A percentile compares a stretch with the other conserved stretches of the same genome.
Conservation (phyloP, 2,329 filamentous ascomycete species). For the Tolypocladium ovalisporum region DNA sequence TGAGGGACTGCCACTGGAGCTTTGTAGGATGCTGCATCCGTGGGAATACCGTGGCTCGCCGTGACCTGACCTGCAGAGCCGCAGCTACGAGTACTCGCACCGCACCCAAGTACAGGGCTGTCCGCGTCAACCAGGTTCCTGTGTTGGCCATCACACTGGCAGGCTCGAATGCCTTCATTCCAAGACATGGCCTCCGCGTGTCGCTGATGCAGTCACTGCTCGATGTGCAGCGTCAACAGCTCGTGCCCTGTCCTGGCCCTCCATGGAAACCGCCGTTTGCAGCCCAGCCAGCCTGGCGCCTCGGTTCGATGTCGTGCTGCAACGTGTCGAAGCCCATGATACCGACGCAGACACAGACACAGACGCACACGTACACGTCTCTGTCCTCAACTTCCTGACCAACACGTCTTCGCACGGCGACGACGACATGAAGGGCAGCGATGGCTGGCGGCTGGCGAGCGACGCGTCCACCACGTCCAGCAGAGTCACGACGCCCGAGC, state of each 20-base stretch:
- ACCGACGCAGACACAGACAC: neutral
- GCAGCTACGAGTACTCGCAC: neutral
- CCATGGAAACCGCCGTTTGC: constrained; percentile 1
- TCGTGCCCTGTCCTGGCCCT: neutral
- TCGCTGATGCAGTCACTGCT: constrained; percentile 3
- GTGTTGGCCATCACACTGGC: neutral
- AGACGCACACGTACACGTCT: neutral
- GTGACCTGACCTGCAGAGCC: neutral
- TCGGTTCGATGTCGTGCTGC: neutral
- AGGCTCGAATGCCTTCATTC: constrained; percentile 4
- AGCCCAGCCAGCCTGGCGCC: neutral
- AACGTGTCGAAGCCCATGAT: neutral
- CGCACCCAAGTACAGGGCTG: neutral
- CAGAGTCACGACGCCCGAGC: constrained; percentile 16
- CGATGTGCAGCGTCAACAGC: neutral
- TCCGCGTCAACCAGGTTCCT: neutral
- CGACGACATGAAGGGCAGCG: constrained; percentile 14
- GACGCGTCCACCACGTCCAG: constrained; percentile 18
- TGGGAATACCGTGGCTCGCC: neutral
- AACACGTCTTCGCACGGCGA: constrained; percentile 14
- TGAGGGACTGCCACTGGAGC: neutral
- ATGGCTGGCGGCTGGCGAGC: constrained; percentile 13
- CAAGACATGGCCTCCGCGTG: constrained; percentile 4
- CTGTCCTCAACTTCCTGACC: constrained; percentile 4
- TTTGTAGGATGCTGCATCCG: neutral